Evolutionary conservation across 2,329 filamentous ascomycete species (phyloP), one percentile per base, ranked within the genome.

Genomic region (Pseudogymnoascus sp.): DNA sequence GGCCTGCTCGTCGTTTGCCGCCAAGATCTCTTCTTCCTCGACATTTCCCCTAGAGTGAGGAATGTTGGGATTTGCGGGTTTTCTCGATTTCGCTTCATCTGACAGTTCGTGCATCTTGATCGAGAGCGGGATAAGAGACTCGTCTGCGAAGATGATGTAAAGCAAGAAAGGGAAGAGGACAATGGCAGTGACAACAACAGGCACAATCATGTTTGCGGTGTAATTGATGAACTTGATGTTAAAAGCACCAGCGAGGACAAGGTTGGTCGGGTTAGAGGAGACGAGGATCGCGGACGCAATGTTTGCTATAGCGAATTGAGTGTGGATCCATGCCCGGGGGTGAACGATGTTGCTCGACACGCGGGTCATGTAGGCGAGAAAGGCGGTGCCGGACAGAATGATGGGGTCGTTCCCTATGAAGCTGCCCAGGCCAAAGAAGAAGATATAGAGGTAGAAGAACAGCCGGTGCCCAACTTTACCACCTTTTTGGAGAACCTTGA

Each of bases 351-450:
- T 91, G 73, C 82, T 86, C 0, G 88, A 90, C 0, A 90, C 87
- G 5, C 87, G 79, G 0, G 88, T 91, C 87, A 91, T 89, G 73
- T 91, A 91, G 2, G 88, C 86, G 11, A 91, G 79, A 62, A 91
- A 91, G 0, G 88, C 83, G 0, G 88, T 91, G 1, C 88, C 88
- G 0, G 88, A 90, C 0, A 91, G 75, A 61, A 91, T 89, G 65
- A 91, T 87, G 0, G 88, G 88, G 66, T 91, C 88, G 63, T 91
- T 91, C 6, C 88, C 88, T 59, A 91, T 87, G 67, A 88, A 88
- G 69, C 77, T 83, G 1, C 87, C 87, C 0, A 91, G 73, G 4
- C 73, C 71, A 66, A 90, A 90, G 76, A 90, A 91, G 76, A 91
- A 90, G 38, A 79, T 74, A 68, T 90, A 91, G 3, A 91, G 83